These are phyloP conservation scores for Pinus taeda DNA, from an alignment of 75 land plant genomes.

Conservation along the genomic window DNA sequence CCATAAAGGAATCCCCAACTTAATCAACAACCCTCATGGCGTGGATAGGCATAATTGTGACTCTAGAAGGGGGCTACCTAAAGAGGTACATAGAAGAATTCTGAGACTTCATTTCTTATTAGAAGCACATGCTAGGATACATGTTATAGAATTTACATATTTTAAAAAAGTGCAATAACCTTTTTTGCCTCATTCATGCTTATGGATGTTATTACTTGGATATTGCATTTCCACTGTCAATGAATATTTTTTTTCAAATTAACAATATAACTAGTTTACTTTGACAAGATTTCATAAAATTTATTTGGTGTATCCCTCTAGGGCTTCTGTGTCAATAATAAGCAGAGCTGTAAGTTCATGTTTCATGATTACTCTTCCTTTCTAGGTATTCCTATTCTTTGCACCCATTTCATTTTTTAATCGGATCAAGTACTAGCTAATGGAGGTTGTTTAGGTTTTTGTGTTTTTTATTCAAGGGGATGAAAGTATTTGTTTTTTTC, in stretches of 20 bases:
- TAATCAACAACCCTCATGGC: not conserved
- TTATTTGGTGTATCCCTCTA: not conserved
- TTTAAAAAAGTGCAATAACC: not conserved
- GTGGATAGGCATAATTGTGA: conserved; percentile 24
- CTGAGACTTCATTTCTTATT: not conserved
- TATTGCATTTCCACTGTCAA: too few relatives aligned
- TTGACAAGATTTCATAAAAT: not conserved
- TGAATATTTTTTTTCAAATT: too few relatives aligned
- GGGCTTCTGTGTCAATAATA: not conserved
- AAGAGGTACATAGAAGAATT: conserved; percentile 24
- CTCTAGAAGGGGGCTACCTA: conserved; percentile 29
- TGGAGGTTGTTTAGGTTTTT: not conserved
- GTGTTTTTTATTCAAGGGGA: not conserved
- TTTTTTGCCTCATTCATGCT: too few relatives aligned
- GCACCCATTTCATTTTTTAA: not conserved
- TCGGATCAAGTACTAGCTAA: not conserved
- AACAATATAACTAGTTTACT: not conserved
- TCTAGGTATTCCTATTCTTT: not conserved
- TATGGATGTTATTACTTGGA: too few relatives aligned
- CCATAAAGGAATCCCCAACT: too few relatives aligned
- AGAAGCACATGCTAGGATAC: not conserved
- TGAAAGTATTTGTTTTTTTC: not conserved
- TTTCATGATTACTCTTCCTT: not conserved
- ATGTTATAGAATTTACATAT: not conserved
- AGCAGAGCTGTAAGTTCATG: not conserved